phyloP scores from a whole-genome alignment of 306 rosid species.

The Oxytropis ochrocephala region DNA sequence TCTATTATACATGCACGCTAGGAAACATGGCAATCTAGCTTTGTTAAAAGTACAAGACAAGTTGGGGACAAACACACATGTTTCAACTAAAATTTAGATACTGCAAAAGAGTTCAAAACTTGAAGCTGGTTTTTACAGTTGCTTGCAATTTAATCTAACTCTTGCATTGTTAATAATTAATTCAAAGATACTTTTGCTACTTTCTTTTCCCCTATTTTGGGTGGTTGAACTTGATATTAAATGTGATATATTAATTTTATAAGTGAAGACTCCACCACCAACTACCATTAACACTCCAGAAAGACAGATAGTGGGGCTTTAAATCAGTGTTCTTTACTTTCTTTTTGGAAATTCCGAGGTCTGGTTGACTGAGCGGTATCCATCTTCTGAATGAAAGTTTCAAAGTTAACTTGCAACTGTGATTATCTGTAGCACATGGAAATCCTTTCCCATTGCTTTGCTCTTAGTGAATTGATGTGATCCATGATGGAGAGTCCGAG shows the following conservation, averaged over 20 bases:
- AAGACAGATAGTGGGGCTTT: conserved; percentile 26
- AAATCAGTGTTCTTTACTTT: conserved; percentile 18
- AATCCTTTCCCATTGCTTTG: no score
- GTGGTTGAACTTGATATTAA: conserved; percentile 3
- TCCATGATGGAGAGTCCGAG: no score
- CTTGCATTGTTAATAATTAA: no score
- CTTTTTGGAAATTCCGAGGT: conserved; percentile 20
- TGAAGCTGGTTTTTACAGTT: no score
- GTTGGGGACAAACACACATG: conserved; percentile 27
- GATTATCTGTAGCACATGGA: neutral
- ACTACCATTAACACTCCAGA: neutral
- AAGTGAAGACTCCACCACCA: conserved; percentile 27
- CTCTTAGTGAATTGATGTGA: no score
- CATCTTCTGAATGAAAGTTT: conserved; percentile 19
- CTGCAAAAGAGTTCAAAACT: conserved; percentile 1
- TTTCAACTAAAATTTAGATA: conserved; percentile 26
- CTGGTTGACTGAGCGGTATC: conserved; percentile 26
- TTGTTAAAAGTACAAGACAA: conserved; percentile 20
- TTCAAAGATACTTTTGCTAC: neutral
- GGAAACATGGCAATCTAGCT: conserved; percentile 28
- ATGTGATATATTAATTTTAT: conserved; percentile 1
- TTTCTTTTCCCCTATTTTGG: neutral
- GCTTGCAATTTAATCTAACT: no score
- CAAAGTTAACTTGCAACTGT: conserved; percentile 22
- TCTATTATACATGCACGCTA: conserved; percentile 18